A percentile compares a stretch with the other conserved stretches of the same genome.
phyloP scores from a whole-genome alignment of 306 rosid genomes.

The Vigna trinervia region DNA sequence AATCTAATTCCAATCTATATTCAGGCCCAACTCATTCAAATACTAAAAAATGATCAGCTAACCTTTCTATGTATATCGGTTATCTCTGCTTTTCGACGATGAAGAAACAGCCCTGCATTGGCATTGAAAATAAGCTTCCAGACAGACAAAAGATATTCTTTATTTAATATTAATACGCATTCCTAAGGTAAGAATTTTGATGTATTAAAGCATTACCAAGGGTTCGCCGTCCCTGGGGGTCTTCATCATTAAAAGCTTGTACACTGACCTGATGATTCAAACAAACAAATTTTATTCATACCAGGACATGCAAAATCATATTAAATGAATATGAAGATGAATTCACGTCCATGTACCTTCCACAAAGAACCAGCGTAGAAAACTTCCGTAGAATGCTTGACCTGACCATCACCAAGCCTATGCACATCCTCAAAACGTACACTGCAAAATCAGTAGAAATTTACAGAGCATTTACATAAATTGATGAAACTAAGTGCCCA shows the following conservation, averaged over 20 bases:
- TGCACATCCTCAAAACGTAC: conserved; percentile 98
- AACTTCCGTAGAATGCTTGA: conserved; percentile 92
- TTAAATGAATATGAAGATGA: conserved; percentile 34
- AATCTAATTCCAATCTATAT: conserved; percentile 25
- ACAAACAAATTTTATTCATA: conserved; percentile 43
- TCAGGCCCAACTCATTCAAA: conserved; percentile 14
- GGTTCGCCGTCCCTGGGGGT: conserved; percentile 91
- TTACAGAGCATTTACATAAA: conserved; percentile 34
- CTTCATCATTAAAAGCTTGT: conserved; percentile 97
- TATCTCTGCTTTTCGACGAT: conserved; percentile 64
- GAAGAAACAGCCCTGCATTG: conserved; percentile 90
- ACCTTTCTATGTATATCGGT: conserved; percentile 54
- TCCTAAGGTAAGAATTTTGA: conserved; percentile 26
- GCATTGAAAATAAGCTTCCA: conserved; percentile 43
- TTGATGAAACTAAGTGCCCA: conserved; percentile 29
- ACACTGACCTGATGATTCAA: conserved; percentile 79
- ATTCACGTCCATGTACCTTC: conserved; percentile 71
- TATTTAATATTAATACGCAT: conserved; percentile 28
- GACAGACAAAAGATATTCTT: conserved; percentile 25
- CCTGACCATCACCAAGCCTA: conserved; percentile 97
- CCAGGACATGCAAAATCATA: conserved; percentile 36
- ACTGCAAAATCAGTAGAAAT: conserved; percentile 59
- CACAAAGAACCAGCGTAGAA: conserved; percentile 97
- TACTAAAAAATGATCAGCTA: conserved; percentile 37
- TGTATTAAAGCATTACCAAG: conserved; percentile 67